A percentile compares a stretch with the other conserved stretches of the same genome.
Evolutionary conservation across 352 stramenopile species (phyloP).

Genomic region (Phytopythium chamaehyphon): DNA sequence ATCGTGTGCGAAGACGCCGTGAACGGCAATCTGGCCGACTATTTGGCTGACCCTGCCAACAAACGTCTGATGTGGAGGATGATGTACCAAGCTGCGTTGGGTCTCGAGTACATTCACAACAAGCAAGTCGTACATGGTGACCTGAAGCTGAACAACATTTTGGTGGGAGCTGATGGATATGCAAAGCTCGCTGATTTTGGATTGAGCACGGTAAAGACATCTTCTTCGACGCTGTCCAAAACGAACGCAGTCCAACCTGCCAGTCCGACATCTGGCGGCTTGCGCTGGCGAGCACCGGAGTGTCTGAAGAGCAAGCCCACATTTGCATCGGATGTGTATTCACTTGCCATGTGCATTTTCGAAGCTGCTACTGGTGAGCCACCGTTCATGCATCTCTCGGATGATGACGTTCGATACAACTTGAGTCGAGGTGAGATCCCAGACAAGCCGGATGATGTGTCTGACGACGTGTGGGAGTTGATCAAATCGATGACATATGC

Average conservation of each 20-base stretch:
- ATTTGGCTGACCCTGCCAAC: conserved; percentile 5
- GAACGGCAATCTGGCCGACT: conserved; percentile 14
- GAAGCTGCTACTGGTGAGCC: conserved; percentile 18
- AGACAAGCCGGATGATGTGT: conserved; percentile 6
- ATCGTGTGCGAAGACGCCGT: conserved; percentile 22
- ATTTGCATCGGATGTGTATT: too few relatives aligned
- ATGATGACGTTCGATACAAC: conserved; percentile 7
- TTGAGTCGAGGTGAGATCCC: conserved; percentile 8
- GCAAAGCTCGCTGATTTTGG: too few relatives aligned
- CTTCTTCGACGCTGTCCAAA: conserved; percentile 3
- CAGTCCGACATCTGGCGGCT: neutral
- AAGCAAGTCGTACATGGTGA: too few relatives aligned
- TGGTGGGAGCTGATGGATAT: too few relatives aligned
- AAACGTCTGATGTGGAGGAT: conserved; percentile 10
- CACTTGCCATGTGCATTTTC: too few relatives aligned
- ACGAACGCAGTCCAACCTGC: neutral
- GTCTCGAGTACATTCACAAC: too few relatives aligned
- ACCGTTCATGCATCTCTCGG: conserved; percentile 13
- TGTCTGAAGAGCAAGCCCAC: conserved; percentile 17
- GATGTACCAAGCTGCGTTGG: conserved; percentile 27
- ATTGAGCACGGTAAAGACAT: neutral
- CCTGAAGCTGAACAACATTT: too few relatives aligned
- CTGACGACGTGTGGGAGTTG: conserved; percentile 13
- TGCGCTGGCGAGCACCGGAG: conserved; percentile 27
- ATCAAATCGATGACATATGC: conserved; percentile 10